Conservation (phyloP, 768 basidiomycete species). For the Tricholoma sp. region DNA sequence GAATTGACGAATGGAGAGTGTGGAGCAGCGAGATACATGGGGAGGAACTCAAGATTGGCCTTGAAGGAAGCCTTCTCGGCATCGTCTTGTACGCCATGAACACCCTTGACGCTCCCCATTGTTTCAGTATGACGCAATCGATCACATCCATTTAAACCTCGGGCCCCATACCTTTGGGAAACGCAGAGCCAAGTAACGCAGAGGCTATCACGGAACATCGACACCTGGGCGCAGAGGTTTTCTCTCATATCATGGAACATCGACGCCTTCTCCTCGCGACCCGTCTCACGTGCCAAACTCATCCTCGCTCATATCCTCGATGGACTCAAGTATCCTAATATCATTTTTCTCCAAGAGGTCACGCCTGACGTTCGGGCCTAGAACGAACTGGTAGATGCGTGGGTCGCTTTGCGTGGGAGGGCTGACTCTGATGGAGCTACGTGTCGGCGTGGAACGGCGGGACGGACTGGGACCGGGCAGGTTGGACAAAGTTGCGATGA, state of each 20-base stretch:
- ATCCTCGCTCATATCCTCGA: slow-evolving; percentile 29
- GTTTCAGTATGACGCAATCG: too few species aligned
- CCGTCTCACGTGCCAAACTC: slow-evolving; percentile 28
- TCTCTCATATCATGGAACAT: slow-evolving; percentile 34
- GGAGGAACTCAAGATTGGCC: too few species aligned
- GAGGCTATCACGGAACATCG: background rate
- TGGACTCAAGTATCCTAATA: slow-evolving; percentile 25
- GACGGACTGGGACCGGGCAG: slow-evolving; percentile 25
- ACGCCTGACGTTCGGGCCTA: slow-evolving; percentile 22
- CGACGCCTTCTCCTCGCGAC: slow-evolving; percentile 25
- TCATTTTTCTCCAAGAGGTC: slow-evolving; percentile 38
- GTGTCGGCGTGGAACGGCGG: slow-evolving; percentile 24
- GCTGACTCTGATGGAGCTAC: slow-evolving; percentile 26
- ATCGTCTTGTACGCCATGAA: too few species aligned
- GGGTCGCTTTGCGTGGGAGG: slow-evolving; percentile 31
- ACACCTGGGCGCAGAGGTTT: slow-evolving; percentile 9
- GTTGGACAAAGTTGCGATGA: slow-evolving; percentile 37
- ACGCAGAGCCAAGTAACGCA: background rate
- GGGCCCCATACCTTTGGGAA: background rate
- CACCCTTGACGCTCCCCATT: too few species aligned
- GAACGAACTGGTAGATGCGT: slow-evolving; percentile 36
- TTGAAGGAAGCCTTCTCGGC: too few species aligned
- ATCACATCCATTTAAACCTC: too few species aligned
- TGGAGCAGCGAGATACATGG: too few species aligned
- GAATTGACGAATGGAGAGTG: too few species aligned